Evolutionary conservation across 371 early-diverging fungal genomes (phyloP).

Genomic region (Mucor racemosus): DNA sequence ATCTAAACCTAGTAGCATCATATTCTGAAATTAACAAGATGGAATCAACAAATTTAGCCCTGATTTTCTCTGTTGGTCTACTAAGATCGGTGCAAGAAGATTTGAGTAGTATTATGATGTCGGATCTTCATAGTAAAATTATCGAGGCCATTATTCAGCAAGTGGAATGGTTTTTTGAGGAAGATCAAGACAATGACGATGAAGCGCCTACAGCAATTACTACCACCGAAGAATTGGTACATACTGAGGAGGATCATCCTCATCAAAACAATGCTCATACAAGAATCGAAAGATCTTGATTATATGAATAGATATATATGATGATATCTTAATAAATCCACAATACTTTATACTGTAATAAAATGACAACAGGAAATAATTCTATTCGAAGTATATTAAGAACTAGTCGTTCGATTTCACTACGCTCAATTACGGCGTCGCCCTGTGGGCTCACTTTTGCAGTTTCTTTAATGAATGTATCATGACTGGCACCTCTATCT

Average conservation of each 20-base stretch:
- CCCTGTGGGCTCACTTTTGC: too few relatives aligned
- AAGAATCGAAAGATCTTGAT: not conserved
- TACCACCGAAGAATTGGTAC: not conserved
- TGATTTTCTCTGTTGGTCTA: constrained; percentile 78
- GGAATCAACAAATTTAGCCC: constrained; percentile 84
- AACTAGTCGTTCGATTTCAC: too few relatives aligned
- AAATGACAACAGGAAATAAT: too few relatives aligned
- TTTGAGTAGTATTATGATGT: constrained; percentile 55
- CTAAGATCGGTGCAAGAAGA: constrained; percentile 57
- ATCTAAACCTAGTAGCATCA: constrained; percentile 67
- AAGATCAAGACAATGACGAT: constrained; percentile 12
- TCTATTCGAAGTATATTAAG: too few relatives aligned
- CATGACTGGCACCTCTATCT: too few relatives aligned
- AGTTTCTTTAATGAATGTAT: too few relatives aligned
- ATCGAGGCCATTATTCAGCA: constrained; percentile 65
- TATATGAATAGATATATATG: not conserved
- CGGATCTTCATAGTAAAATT: constrained; percentile 60
- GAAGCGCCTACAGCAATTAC: not conserved
- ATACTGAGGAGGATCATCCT: too few relatives aligned
- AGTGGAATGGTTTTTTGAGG: constrained; percentile 68
- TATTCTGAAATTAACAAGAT: constrained; percentile 81
- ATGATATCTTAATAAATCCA: too few relatives aligned
- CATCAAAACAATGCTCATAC: not conserved
- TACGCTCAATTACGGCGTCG: too few relatives aligned
- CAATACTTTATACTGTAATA: too few relatives aligned